These are phyloP conservation scores for Iberis pinnata DNA, from an alignment of 345 rosid species.

Conservation along the genomic window DNA sequence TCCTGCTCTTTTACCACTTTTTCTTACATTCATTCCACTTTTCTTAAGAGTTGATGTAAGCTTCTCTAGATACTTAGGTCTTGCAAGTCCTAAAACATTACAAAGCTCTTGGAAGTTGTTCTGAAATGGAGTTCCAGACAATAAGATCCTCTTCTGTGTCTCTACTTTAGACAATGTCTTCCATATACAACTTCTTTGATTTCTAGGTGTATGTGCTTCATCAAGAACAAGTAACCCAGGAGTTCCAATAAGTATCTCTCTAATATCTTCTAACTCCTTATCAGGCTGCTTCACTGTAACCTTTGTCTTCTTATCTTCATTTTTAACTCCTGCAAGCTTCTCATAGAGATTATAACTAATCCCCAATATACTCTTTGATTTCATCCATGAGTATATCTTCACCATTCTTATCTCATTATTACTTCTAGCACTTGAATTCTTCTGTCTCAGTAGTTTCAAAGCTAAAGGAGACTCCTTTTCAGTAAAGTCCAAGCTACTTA, in stretches of 20 bases:
- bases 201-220: constrained; percentile 77
- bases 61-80: constrained; percentile 27
- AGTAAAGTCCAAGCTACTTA: constrained; percentile 41
- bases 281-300: not conserved
- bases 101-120: constrained; percentile 66
- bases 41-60: constrained; percentile 26
- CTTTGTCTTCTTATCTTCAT: constrained; percentile 18
- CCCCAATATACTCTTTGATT: constrained; percentile 44
- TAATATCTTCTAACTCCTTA: constrained; percentile 24
- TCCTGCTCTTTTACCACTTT: constrained; percentile 1
- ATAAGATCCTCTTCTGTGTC: constrained; percentile 56
- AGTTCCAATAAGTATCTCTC: constrained; percentile 35
- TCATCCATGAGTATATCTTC: constrained; percentile 62
- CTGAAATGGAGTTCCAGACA: constrained; percentile 88
- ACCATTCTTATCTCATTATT: constrained; percentile 32
- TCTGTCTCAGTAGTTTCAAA: constrained; percentile 7
- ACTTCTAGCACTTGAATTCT: constrained; percentile 9
- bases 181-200: constrained; percentile 51
- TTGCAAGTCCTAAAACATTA: constrained; percentile 32
- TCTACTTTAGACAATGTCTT: constrained; percentile 43
- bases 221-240: constrained; percentile 62
- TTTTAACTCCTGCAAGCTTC: constrained; percentile 41
- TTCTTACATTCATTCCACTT: constrained; percentile 29
- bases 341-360: constrained; percentile 56
- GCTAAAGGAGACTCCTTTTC: constrained; percentile 40